These are phyloP conservation scores for Boletellus ananas DNA, from an alignment of 768 basidiomycete species.

Conservation along the genomic window DNA sequence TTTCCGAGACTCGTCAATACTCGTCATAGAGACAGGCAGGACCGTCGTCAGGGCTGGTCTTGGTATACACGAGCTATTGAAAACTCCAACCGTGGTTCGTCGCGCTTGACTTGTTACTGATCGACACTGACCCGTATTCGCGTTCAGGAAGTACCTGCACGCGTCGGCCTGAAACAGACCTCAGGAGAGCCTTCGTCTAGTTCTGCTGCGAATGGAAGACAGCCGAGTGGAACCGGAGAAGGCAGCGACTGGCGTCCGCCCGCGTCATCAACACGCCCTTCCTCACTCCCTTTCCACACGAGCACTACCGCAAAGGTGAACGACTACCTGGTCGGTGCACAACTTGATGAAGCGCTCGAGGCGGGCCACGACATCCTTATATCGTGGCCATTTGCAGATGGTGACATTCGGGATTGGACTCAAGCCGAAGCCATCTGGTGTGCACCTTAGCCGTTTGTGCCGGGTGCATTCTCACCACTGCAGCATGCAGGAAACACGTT, in stretches of 20 bases:
- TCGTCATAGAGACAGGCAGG: slow-evolving; percentile 76
- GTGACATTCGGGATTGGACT: slow-evolving; percentile 69
- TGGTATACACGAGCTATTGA: slow-evolving; percentile 78
- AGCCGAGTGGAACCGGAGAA: slow-evolving; percentile 14
- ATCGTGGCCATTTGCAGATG: slow-evolving; percentile 81
- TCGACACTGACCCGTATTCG: slow-evolving; percentile 1
- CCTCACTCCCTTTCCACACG: slow-evolving; percentile 43
- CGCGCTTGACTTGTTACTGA: background rate
- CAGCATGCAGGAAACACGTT: slow-evolving; percentile 67
- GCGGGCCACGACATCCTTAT: slow-evolving; percentile 69
- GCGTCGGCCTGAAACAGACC: slow-evolving; percentile 65
- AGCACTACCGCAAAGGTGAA: slow-evolving; percentile 51
- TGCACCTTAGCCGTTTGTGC: background rate
- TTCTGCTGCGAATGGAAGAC: slow-evolving; percentile 21
- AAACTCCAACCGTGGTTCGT: slow-evolving; percentile 71
- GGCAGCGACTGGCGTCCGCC: slow-evolving; percentile 28
- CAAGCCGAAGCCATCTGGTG: slow-evolving; percentile 91
- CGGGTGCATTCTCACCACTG: slow-evolving; percentile 3
- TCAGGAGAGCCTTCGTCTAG: slow-evolving; percentile 30
- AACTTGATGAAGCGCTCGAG: slow-evolving; percentile 75
- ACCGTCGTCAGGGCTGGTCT: slow-evolving; percentile 70
- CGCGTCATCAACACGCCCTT: slow-evolving; percentile 46
- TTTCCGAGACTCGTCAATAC: slow-evolving; percentile 77
- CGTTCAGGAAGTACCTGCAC: slow-evolving; percentile 71
- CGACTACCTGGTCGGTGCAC: slow-evolving; percentile 79